Evolutionary conservation across 2,329 filamentous ascomycete species (phyloP).

Genomic region (Colletotrichum brevisporum): DNA sequence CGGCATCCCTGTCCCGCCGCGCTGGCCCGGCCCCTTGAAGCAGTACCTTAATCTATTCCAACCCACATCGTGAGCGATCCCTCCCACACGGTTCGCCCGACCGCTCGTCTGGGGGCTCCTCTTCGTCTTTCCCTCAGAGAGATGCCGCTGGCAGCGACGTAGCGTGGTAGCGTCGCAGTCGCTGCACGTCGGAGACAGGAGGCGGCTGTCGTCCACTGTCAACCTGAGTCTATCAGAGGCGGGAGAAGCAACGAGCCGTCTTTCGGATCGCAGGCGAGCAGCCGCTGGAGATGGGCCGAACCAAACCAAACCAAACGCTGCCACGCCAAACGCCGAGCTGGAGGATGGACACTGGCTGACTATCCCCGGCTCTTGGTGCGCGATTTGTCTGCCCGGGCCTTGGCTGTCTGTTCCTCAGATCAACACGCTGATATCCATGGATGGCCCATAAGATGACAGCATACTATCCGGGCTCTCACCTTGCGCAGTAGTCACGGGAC

Average conservation of each 20-base stretch:
- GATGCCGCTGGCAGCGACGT: conserved; percentile 17
- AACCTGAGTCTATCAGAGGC: conserved; percentile 19
- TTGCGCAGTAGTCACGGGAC: background rate
- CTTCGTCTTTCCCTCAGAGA: background rate
- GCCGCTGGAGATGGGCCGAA: background rate
- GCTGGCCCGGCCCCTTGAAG: conserved; percentile 40
- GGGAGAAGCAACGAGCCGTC: conserved; percentile 26
- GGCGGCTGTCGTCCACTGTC: conserved; percentile 36
- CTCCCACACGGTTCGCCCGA: conserved; percentile 35
- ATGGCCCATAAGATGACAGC: no score
- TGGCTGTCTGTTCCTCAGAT: background rate
- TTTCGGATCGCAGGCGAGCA: background rate
- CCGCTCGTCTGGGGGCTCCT: conserved; percentile 23
- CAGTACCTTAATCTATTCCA: conserved; percentile 40
- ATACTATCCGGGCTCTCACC: background rate
- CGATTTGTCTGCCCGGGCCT: conserved; percentile 10
- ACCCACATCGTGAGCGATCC: conserved; percentile 37
- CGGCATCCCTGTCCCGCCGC: conserved; percentile 31
- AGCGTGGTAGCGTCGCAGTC: conserved; percentile 21
- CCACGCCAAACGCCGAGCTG: background rate
- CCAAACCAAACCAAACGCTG: background rate
- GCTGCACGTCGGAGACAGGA: conserved; percentile 28
- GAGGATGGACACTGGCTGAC: background rate
- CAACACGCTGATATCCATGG: no score
- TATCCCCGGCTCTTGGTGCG: conserved; percentile 3